Conservation (phyloP, 495 filamentous ascomycete species). For the Amphirosellinia nigrospora region DNA sequence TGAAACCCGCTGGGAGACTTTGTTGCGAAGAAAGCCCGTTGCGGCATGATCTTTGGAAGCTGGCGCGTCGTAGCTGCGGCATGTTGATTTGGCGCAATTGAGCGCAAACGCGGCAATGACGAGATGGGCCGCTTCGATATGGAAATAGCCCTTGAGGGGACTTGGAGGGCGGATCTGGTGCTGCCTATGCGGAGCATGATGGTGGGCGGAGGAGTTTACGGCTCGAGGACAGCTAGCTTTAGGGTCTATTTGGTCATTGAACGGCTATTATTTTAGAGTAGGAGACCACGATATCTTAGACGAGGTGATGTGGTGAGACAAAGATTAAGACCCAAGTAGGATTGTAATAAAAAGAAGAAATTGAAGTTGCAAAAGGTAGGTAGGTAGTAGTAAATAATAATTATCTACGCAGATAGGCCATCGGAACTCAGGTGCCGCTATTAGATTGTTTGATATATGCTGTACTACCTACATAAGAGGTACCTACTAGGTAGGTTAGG, state of each 20-base stretch:
- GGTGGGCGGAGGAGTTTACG: not conserved
- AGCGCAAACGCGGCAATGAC: conserved; percentile 23
- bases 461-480: no score
- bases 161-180: conserved; percentile 41
- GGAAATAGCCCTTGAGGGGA: conserved; percentile 32
- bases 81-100: conserved; percentile 15
- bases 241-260: not conserved
- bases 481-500: no score
- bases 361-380: not conserved
- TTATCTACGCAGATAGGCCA: not conserved
- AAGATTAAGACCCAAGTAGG: not conserved
- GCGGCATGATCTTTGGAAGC: not conserved
- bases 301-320: not conserved
- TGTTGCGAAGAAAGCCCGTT: conserved; percentile 27
- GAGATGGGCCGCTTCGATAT: conserved; percentile 21
- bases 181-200: conserved; percentile 25
- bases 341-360: not conserved
- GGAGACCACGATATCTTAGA: not conserved
- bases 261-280: not conserved
- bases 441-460: not conserved
- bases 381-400: no score
- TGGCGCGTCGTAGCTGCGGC: not conserved
- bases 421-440: not conserved
- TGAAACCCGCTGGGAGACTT: conserved; percentile 38
- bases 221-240: not conserved